A percentile compares a stretch with the other conserved stretches of the same genome.
Conservation (phyloP, 2,329 filamentous ascomycete species). For the Aspergillus puulaauensis region DNA sequence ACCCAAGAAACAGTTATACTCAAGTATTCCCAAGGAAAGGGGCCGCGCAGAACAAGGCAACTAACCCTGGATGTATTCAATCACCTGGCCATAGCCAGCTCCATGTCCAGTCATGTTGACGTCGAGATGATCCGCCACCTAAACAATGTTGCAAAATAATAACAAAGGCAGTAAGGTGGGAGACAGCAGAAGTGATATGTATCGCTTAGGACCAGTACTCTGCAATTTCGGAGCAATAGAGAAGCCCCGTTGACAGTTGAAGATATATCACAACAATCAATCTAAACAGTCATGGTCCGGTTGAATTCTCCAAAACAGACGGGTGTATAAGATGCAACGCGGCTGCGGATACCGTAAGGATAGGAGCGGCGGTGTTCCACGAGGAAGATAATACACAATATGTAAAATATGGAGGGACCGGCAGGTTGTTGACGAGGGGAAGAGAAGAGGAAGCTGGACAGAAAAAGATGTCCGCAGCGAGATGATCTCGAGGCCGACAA, state of each 20-base stretch:
- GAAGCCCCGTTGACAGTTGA: slow-evolving; percentile 9
- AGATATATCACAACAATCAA: slow-evolving; percentile 11
- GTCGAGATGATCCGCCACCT: slow-evolving; percentile 7
- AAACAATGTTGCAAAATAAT: slow-evolving; percentile 13
- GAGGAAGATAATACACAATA: slow-evolving; percentile 16
- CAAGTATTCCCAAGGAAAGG: too few species aligned
- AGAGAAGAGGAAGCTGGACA: slow-evolving; percentile 17
- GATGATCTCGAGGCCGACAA: slow-evolving; percentile 27
- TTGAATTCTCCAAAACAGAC: slow-evolving; percentile 13
- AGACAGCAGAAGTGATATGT: neutral
- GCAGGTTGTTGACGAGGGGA: slow-evolving; percentile 9
- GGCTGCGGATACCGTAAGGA: slow-evolving; percentile 23
- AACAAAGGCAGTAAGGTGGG: slow-evolving; percentile 11
- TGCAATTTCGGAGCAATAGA: slow-evolving; percentile 15
- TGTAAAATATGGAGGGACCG: slow-evolving; percentile 2
- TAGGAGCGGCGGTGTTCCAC: slow-evolving; percentile 16
- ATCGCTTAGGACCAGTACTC: neutral
- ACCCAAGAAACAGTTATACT: neutral
- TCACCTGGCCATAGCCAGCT: slow-evolving; percentile 78
- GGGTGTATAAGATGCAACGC: slow-evolving; percentile 11
- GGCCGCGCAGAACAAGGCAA: slow-evolving; percentile 29
- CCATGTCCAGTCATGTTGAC: slow-evolving; percentile 50
- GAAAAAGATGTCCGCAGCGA: slow-evolving; percentile 21
- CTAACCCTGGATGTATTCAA: slow-evolving; percentile 92
- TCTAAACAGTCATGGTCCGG: slow-evolving; percentile 32